Percentiles rank a stretch among this genome's conserved stretches.
These are phyloP conservation scores for Candida sanyaensis DNA, from an alignment of 1,139 yeast species.

Conservation along the genomic window DNA sequence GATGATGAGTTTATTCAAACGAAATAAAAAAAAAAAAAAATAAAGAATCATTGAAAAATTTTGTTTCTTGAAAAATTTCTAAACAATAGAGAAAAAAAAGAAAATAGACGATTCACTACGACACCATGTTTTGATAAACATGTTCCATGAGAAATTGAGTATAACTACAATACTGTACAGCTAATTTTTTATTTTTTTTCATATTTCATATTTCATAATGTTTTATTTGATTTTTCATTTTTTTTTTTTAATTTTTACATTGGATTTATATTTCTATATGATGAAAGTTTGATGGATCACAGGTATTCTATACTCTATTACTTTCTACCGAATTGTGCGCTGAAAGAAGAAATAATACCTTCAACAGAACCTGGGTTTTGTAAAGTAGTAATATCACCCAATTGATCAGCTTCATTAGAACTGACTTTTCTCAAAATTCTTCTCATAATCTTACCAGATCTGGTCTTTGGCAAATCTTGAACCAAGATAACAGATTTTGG, in stretches of 20 bases:
- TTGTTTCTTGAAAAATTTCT: too few relatives aligned
- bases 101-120: too few relatives aligned
- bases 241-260: too few relatives aligned
- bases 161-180: too few relatives aligned
- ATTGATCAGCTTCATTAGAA: conserved; percentile 77
- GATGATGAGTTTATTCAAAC: too few relatives aligned
- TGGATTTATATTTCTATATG: not conserved
- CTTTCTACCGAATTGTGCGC: conserved; percentile 52
- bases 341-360: conserved; percentile 60
- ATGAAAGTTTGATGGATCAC: not conserved
- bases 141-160: too few relatives aligned
- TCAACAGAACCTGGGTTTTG: conserved; percentile 75
- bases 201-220: too few relatives aligned
- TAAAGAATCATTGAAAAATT: too few relatives aligned
- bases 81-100: too few relatives aligned
- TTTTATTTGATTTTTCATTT: too few relatives aligned
- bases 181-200: too few relatives aligned
- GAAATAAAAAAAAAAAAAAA: not conserved
- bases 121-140: too few relatives aligned
- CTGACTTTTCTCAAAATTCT: conserved; percentile 75
- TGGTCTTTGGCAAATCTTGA: conserved; percentile 79
- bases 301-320: conserved; percentile 15
- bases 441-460: conserved; percentile 86
- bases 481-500: conserved; percentile 72
- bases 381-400: conserved; percentile 76